These are phyloP conservation scores for Cadophora malorum DNA, from an alignment of 2,329 filamentous ascomycete species.

Conservation along the genomic window DNA sequence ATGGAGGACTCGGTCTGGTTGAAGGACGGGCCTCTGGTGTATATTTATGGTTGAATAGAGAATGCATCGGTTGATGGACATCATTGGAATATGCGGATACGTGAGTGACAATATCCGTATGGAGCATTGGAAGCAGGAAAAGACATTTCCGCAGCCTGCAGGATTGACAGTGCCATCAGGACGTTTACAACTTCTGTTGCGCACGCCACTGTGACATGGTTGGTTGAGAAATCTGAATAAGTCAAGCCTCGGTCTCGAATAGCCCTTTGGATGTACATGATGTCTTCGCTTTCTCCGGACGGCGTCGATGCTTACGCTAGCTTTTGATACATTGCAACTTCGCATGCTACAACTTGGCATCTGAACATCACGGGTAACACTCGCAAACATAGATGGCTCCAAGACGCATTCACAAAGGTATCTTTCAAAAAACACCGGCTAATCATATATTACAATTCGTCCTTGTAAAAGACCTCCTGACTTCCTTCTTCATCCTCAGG, in stretches of 20 bases:
- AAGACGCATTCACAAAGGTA: not conserved
- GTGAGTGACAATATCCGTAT: not conserved
- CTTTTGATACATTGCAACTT: too few species aligned
- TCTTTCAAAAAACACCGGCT: constrained; percentile 4
- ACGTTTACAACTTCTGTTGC: not conserved
- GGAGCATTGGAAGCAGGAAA: not conserved
- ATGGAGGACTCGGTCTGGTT: constrained; percentile 17
- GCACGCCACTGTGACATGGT: too few species aligned
- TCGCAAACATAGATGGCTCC: too few species aligned
- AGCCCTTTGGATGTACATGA: too few species aligned
- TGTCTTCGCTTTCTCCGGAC: too few species aligned
- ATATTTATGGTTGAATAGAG: constrained; percentile 32
- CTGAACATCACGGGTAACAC: too few species aligned
- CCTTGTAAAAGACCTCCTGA: constrained; percentile 57
- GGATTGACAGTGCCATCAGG: not conserved
- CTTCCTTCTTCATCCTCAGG: constrained; percentile 51
- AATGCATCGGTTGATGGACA: constrained; percentile 27
- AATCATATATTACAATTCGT: constrained; percentile 52
- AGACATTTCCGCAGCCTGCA: not conserved
- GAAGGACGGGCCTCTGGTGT: constrained; percentile 22
- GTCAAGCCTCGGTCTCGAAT: too few species aligned
- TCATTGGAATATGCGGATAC: not conserved
- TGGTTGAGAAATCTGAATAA: not conserved
- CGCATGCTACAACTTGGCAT: too few species aligned
- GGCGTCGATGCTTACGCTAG: too few species aligned